These are phyloP conservation scores for Rhizopogon vesiculosus DNA, from an alignment of 768 basidiomycete genomes.

Conservation along the genomic window DNA sequence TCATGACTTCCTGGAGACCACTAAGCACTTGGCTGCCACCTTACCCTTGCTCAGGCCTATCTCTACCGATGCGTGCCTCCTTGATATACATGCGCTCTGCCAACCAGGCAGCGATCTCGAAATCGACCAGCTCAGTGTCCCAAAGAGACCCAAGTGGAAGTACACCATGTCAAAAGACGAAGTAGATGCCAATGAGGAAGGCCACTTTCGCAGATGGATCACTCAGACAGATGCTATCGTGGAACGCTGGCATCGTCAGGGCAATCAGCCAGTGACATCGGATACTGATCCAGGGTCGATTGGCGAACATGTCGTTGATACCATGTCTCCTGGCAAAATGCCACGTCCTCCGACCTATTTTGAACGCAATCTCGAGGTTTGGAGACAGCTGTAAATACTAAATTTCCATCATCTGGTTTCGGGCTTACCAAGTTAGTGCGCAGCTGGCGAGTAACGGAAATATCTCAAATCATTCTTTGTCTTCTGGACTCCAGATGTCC, in stretches of 20 bases:
- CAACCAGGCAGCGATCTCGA: not conserved
- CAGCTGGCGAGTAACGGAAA: conserved; percentile 93
- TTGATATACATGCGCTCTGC: conserved; percentile 19
- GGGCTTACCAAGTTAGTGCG: not conserved
- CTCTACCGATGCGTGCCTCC: conserved; percentile 31
- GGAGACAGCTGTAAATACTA: conserved; percentile 73
- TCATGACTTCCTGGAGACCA: conserved; percentile 52
- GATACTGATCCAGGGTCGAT: conserved; percentile 4
- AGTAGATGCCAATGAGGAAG: conserved; percentile 89
- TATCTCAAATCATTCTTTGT: conserved; percentile 82
- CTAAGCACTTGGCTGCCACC: conserved; percentile 50
- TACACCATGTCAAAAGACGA: conserved; percentile 85
- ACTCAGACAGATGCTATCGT: conserved; percentile 55
- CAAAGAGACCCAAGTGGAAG: conserved; percentile 80
- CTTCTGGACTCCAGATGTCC: conserved; percentile 91
- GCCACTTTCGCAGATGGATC: conserved; percentile 77
- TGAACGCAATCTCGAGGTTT: conserved; percentile 90
- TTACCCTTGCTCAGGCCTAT: conserved; percentile 57
- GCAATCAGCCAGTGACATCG: conserved; percentile 3
- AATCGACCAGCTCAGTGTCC: conserved; percentile 23
- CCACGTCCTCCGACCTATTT: conserved; percentile 72
- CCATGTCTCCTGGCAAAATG: conserved; percentile 26
- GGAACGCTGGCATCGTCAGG: conserved; percentile 41
- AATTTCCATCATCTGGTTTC: not conserved
- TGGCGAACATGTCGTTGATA: conserved; percentile 2